Evolutionary conservation across 23 red algal species (phyloP), one percentile per base, ranked within the genome.

Genomic region (Agarophyton chilense): DNA sequence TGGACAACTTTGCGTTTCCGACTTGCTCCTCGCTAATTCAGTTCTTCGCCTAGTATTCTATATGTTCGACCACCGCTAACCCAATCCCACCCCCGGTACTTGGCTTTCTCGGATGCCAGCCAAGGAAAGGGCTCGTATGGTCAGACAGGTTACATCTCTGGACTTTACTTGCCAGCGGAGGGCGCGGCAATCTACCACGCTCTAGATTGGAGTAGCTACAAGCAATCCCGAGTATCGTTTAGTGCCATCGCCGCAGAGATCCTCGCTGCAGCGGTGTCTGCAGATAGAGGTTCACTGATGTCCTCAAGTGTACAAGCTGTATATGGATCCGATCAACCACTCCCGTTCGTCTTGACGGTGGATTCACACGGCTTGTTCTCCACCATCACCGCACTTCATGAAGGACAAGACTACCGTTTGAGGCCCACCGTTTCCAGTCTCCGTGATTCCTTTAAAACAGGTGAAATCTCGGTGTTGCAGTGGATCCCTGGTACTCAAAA

Each of bases 81-180:
- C n/a, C n/a, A n/a, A n/a, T n/a, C n/a, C n/a, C n/a, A n/a, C n/a
- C n/a, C n/a, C n/a, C 31, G 58, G 19, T 77, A 88, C 67, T 41
- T 88, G 13, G 66, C 67, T 52, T 77, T 88, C 63, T 75, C 83
- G 16, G 64, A 88, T 77, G 83, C 83, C 29, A 77, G 71, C 41
- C 83, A 88, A 58, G 71, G 64, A 8, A 74, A 54, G 21, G 32
- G 41, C 12, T 88, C 51, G 14, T 88, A 88, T 77, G 52, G 83
- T 3, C 49, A 88, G 38, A 77, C 68, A 24, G 50, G 83, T 21
- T 88, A 88, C 7, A 32, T 88, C 6, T 88, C 67, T 42, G 68
- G 83, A 1, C 45, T 74, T 26, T 88, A 70, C 18, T 12, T 84
- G 60, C 53, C 80, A n/a, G 80, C 39, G 39, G 54, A 52, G 80